These are phyloP conservation scores for Nicotiana sylvestris DNA, from an alignment of 257 asterid species.

Conservation along the genomic window DNA sequence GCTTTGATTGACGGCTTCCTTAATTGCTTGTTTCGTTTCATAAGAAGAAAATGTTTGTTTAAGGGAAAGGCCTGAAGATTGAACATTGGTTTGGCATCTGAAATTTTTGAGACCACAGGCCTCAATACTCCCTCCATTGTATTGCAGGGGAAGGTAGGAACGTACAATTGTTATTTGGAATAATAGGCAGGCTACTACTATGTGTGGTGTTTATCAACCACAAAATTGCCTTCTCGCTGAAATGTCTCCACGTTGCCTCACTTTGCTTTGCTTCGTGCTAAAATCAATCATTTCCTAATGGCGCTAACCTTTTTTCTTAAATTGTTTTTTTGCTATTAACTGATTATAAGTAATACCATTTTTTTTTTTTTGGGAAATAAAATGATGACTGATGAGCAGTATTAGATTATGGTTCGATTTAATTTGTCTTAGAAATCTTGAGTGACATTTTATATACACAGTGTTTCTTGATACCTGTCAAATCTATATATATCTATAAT, in stretches of 20 bases:
- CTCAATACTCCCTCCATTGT: background rate
- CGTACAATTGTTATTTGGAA: background rate
- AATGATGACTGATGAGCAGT: too few species aligned
- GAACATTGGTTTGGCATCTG: background rate
- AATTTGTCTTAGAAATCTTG: too few species aligned
- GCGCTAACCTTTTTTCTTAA: background rate
- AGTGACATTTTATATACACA: too few species aligned
- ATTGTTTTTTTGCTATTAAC: too few species aligned
- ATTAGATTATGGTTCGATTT: too few species aligned
- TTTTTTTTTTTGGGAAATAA: too few species aligned
- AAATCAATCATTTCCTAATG: background rate
- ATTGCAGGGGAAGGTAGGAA: background rate
- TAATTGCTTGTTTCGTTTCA: background rate
- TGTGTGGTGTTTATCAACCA: background rate
- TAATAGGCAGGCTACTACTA: background rate
- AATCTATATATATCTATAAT: too few species aligned
- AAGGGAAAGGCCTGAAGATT: background rate
- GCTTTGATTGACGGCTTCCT: background rate
- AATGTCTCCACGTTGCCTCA: background rate
- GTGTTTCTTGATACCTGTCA: too few species aligned
- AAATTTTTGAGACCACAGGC: background rate
- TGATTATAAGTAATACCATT: too few species aligned
- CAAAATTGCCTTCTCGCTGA: background rate
- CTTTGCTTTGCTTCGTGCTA: too few species aligned
- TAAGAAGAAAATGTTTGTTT: background rate